Evolutionary conservation across 345 rosid genomes (phyloP), one percentile per base, ranked within the genome.

Genomic region (Pseudoturritis turrita): DNA sequence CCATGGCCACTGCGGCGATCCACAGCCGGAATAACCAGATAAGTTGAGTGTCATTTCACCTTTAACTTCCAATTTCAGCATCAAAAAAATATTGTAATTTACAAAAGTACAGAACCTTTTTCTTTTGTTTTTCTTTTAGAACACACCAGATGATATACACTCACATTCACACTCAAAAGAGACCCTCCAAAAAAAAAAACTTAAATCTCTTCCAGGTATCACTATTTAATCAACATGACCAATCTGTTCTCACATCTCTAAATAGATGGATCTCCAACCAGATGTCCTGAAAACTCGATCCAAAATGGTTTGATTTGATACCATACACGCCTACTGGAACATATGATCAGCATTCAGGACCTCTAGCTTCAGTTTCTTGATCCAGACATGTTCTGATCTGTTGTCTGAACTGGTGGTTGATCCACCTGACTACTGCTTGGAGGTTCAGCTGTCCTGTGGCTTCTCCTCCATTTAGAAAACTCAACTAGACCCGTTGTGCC

Each of bases 401-500:
- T 10, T 39, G 77, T 45, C 59, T 62, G 53, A 62, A 53, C 74
- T 1, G 75, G 65, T 61, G 60, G 52, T 62, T 59, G 64, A 61
- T 62, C 74, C 44, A 25, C 74, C 36, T 68, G 79, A 62, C 52
- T 46, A 41, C 17, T 41, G 55, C 45, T 60, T 59, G 62, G 55
- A 68, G 26, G 7, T 54, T 75, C 79, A 75, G 12, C 65, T 54
- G 52, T 35, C 75, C 53, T 69, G 29, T 13, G 76, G n/a, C 62
- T 61, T 69, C 78, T 75, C 77, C 83, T 77, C 81, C 81, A 77
- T 68, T 68, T 80, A 14, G 15, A 44, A 70, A 87, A 54, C 85
- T 84, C 86, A 1, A n/a, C 75, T 17, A 88, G 29, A 61, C 79
- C 8, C 22, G 90, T 84, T 58, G 83, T 80, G 56, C 77, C 84